Evolutionary conservation across 164 flowering plant genomes (phyloP).

Genomic region (Cinnamomum chago): DNA sequence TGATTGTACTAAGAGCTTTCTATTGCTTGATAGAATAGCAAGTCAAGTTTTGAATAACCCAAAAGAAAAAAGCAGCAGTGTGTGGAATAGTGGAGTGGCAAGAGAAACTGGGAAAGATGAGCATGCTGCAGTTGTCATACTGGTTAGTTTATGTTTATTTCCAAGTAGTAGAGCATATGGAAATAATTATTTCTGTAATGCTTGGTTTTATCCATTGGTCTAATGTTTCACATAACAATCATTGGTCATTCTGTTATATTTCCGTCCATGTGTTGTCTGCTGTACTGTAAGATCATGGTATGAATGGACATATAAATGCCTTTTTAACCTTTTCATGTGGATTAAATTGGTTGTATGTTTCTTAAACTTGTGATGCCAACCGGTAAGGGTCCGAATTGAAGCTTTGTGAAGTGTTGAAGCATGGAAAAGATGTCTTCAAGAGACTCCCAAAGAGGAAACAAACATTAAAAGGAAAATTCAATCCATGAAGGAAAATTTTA

Average conservation of each 20-base stretch:
- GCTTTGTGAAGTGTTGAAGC: too few relatives aligned
- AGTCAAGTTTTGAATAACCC: conserved; percentile 25
- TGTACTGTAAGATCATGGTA: too few relatives aligned
- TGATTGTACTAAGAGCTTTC: too few relatives aligned
- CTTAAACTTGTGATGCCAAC: too few relatives aligned
- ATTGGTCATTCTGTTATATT: too few relatives aligned
- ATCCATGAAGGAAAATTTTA: too few relatives aligned
- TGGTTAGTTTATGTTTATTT: conserved; percentile 42
- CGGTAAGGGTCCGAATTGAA: too few relatives aligned
- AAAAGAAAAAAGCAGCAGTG: conserved; percentile 22
- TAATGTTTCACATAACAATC: neutral
- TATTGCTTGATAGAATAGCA: conserved; percentile 45
- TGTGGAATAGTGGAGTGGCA: conserved; percentile 20
- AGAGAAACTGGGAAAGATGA: conserved; percentile 28
- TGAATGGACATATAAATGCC: neutral
- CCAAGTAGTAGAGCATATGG: neutral
- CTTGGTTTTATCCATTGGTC: neutral
- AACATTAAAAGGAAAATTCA: too few relatives aligned
- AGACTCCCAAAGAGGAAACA: too few relatives aligned
- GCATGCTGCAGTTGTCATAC: conserved; percentile 47
- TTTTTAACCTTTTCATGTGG: neutral
- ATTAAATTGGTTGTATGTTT: too few relatives aligned
- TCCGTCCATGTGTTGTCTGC: too few relatives aligned
- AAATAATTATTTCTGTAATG: neutral
- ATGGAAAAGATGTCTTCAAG: too few relatives aligned